phyloP scores from a whole-genome alignment of 129 eudicot genomes.

The Daucus carota region DNA sequence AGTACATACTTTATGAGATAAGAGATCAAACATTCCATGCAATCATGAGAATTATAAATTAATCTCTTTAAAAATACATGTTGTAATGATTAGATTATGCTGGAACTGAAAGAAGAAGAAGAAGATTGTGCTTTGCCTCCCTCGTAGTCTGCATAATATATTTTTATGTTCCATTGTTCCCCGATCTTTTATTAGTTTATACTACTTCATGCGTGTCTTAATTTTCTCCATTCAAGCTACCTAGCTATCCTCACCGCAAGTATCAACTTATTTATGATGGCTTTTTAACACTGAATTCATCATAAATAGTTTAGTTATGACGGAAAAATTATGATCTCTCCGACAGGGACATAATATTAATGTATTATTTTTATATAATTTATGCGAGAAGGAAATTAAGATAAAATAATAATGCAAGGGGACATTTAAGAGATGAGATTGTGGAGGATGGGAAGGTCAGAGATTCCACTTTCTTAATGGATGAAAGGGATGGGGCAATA shows the following conservation, averaged over 20 bases:
- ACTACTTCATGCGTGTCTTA: background rate
- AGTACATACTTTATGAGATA: background rate
- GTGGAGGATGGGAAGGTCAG: constrained; percentile 46
- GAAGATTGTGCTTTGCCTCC: constrained; percentile 29
- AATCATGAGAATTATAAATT: constrained; percentile 9
- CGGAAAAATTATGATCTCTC: too few relatives aligned
- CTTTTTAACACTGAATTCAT: too few relatives aligned
- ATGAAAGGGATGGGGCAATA: constrained; percentile 51
- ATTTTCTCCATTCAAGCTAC: background rate
- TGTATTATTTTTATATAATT: background rate
- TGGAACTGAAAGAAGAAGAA: constrained; percentile 18
- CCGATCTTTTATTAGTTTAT: background rate
- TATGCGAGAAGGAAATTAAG: background rate
- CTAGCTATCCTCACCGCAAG: too few relatives aligned
- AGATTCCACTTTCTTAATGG: constrained; percentile 39
- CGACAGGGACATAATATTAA: too few relatives aligned
- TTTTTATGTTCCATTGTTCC: constrained; percentile 10
- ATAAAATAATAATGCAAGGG: background rate
- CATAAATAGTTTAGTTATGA: too few relatives aligned
- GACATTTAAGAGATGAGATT: constrained; percentile 13
- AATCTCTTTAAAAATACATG: background rate
- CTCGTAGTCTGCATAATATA: constrained; percentile 15
- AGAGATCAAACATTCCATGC: constrained; percentile 10
- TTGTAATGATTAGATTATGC: constrained; percentile 14
- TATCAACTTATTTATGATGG: too few relatives aligned